Evolutionary conservation across 805 yeast species (phyloP).

Genomic region (Candida insectalens): DNA sequence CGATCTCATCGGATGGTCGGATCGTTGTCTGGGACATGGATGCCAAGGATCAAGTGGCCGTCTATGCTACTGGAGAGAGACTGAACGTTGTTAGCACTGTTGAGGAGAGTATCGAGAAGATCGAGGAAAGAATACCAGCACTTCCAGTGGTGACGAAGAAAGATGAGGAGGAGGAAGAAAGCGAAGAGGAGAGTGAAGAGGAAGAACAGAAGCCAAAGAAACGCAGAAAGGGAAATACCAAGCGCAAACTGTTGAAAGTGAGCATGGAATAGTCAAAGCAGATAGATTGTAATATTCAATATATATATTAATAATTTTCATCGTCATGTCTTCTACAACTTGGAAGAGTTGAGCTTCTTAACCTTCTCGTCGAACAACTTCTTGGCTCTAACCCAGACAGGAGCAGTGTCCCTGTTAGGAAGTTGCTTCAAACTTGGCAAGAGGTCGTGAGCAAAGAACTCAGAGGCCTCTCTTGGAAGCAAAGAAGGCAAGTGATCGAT

Average conservation of each 20-base stretch:
- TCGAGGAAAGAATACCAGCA: conserved; percentile 52
- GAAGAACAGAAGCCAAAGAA: conserved; percentile 31
- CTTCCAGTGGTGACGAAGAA: conserved; percentile 23
- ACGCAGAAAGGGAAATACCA: too few relatives aligned
- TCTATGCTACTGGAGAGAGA: conserved; percentile 84
- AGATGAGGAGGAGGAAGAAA: conserved; percentile 67
- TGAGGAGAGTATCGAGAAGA: conserved; percentile 70
- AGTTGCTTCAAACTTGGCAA: conserved; percentile 82
- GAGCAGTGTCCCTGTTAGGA: conserved; percentile 71
- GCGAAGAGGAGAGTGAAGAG: conserved; percentile 37
- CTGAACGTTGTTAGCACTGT: conserved; percentile 75
- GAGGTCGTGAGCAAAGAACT: conserved; percentile 77
- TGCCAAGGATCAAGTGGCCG: conserved; percentile 72
- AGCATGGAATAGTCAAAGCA: conserved; percentile 33
- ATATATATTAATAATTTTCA: too few relatives aligned
- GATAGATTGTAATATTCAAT: background rate
- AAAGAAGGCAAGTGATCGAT: conserved; percentile 95
- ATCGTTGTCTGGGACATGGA: conserved; percentile 81
- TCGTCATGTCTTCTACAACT: conserved; percentile 23
- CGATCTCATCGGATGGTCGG: conserved; percentile 89
- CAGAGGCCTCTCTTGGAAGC: conserved; percentile 96
- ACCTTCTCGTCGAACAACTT: conserved; percentile 77
- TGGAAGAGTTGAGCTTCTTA: conserved; percentile 48
- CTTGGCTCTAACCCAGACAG: conserved; percentile 90
- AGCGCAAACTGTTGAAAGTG: conserved; percentile 38